Evolutionary conservation across 2,329 filamentous ascomycete genomes (phyloP).

Genomic region (Venturiaceae sp.): DNA sequence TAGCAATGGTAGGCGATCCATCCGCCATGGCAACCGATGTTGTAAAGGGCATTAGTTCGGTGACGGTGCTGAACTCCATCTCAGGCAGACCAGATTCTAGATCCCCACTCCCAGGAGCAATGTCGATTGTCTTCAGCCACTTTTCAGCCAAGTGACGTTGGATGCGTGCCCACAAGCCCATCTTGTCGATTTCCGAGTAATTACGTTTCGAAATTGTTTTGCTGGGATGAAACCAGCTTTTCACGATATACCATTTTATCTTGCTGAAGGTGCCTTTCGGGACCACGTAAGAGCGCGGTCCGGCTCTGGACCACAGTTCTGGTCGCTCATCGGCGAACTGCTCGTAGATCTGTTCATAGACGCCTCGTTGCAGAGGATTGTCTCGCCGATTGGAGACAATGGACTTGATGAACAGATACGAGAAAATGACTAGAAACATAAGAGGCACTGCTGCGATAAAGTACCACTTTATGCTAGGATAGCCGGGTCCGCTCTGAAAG

Average conservation of each 20-base stretch:
- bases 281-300: slow-evolving; percentile 31
- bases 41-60: slow-evolving; percentile 21
- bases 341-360: slow-evolving; percentile 41
- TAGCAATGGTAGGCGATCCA: slow-evolving; percentile 19
- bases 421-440: slow-evolving; percentile 33
- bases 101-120: slow-evolving; percentile 9
- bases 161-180: slow-evolving; percentile 27
- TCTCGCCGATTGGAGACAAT: slow-evolving; percentile 30
- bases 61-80: slow-evolving; percentile 16
- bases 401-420: slow-evolving; percentile 40
- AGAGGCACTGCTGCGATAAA: slow-evolving; percentile 37
- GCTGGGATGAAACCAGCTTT: slow-evolving; percentile 33
- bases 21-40: slow-evolving; percentile 27
- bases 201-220: slow-evolving; percentile 26
- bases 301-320: slow-evolving; percentile 36
- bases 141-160: slow-evolving; percentile 28
- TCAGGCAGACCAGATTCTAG: slow-evolving; percentile 5
- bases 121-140: slow-evolving; percentile 28
- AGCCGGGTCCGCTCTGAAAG: slow-evolving; percentile 22
- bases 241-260: slow-evolving; percentile 39
- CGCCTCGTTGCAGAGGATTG: slow-evolving; percentile 35
- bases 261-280: slow-evolving; percentile 27
- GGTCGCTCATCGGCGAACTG: slow-evolving; percentile 37
- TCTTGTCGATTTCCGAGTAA: slow-evolving; percentile 24
- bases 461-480: slow-evolving; percentile 39